These are phyloP conservation scores for Penicillium hordei DNA, from an alignment of 2,329 filamentous ascomycete species.

Conservation along the genomic window DNA sequence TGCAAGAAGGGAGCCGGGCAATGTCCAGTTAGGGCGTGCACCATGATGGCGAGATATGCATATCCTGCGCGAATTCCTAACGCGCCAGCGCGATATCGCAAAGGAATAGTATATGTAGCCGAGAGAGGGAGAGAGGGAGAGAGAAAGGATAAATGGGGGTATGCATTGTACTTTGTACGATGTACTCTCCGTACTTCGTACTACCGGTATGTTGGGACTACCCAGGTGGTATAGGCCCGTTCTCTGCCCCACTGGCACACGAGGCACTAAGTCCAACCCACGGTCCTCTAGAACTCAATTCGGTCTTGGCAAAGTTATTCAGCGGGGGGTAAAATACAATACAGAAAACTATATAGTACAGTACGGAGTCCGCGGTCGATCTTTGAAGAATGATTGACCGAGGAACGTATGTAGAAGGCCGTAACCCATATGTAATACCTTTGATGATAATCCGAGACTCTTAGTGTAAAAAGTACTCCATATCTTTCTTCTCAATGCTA, in stretches of 20 bases:
- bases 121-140: neutral
- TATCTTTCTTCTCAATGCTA: neutral
- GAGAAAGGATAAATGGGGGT: neutral
- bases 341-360: neutral
- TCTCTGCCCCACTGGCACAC: neutral
- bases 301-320: neutral
- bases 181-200: neutral
- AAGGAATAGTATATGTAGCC: neutral
- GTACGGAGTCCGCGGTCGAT: neutral
- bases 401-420: neutral
- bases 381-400: neutral
- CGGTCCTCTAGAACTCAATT: slow-evolving; percentile 5
- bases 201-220: neutral
- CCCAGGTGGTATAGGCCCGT: neutral
- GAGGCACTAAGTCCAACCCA: neutral
- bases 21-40: slow-evolving; percentile 39
- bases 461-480: too few relatives aligned
- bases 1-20: slow-evolving; percentile 73
- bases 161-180: neutral
- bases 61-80: slow-evolving; percentile 18
- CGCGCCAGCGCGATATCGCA: slow-evolving; percentile 26
- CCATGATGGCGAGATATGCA: slow-evolving; percentile 26
- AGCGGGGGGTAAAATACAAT: slow-evolving; percentile 1
- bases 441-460: neutral
- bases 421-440: neutral